phyloP scores from a whole-genome alignment of 2,329 filamentous ascomycete genomes.

The Hypoxylon sp. region DNA sequence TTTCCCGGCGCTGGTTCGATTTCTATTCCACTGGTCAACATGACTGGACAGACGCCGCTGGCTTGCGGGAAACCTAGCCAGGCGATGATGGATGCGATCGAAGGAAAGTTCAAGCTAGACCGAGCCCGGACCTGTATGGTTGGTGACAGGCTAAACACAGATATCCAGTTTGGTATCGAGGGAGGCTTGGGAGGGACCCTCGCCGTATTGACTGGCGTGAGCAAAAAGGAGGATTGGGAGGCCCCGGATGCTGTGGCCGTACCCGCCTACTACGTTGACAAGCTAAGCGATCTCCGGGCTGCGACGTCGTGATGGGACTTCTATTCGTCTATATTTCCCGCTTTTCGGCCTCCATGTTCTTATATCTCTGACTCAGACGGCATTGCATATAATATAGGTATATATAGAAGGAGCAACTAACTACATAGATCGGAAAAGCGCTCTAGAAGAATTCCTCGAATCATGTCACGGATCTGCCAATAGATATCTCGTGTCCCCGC shows the following conservation, averaged over 20 bases:
- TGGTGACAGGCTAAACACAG: conserved; percentile 92
- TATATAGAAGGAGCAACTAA: conserved; percentile 28
- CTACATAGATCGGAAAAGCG: conserved; percentile 19
- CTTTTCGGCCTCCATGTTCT: background rate
- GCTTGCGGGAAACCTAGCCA: conserved; percentile 95
- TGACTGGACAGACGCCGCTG: conserved; percentile 77
- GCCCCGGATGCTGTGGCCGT: conserved; percentile 76
- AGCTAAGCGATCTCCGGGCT: conserved; percentile 79
- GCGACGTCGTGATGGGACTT: conserved; percentile 39
- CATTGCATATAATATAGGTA: conserved; percentile 10
- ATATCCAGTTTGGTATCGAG: conserved; percentile 95
- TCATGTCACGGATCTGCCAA: conserved; percentile 6
- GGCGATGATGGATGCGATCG: conserved; percentile 99
- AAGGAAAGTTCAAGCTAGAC: conserved; percentile 94
- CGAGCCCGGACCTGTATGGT: conserved; percentile 92
- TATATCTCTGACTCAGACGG: conserved; percentile 1
- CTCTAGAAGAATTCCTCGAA: background rate
- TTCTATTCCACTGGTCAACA: conserved; percentile 82
- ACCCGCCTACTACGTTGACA: conserved; percentile 87
- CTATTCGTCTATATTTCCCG: conserved; percentile 15
- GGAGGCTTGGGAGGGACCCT: conserved; percentile 92
- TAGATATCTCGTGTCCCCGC: background rate
- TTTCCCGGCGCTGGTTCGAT: conserved; percentile 94
- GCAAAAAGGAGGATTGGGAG: conserved; percentile 86
- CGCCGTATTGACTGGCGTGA: conserved; percentile 91